These are phyloP conservation scores for Entrophospora sp. DNA, from an alignment of 192 early-diverging fungal genomes.

Conservation along the genomic window DNA sequence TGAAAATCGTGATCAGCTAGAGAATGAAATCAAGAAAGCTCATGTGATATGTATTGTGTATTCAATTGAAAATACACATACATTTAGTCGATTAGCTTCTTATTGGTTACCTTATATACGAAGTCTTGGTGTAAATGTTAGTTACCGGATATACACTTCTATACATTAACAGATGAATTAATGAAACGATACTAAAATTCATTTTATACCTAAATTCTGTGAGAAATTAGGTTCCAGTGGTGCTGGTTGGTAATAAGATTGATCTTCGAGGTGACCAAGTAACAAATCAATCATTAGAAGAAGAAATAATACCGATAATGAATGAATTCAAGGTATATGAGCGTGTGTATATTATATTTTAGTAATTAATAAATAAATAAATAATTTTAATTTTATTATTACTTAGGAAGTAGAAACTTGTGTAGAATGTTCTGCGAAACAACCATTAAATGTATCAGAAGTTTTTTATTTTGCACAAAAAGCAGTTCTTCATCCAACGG, in stretches of 20 bases:
- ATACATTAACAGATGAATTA: no score
- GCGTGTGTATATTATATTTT: background rate
- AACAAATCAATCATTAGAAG: constrained; percentile 78
- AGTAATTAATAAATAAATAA: background rate
- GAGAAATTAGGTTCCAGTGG: constrained; percentile 69
- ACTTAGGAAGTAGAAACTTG: constrained; percentile 93
- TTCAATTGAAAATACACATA: constrained; percentile 74
- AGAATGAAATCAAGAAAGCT: constrained; percentile 90
- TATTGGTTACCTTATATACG: constrained; percentile 95
- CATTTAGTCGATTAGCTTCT: constrained; percentile 74
- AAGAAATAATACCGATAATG: constrained; percentile 96
- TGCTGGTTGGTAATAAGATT: constrained; percentile 90
- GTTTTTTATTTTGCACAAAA: constrained; percentile 99
- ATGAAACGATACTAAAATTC: no score
- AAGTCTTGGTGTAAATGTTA: constrained; percentile 83
- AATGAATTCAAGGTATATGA: constrained; percentile 85
- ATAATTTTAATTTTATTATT: background rate
- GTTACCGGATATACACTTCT: constrained; percentile 2
- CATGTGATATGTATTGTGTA: constrained; percentile 99
- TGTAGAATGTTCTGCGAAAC: constrained; percentile 97
- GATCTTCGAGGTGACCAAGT: constrained; percentile 79
- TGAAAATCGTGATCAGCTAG: constrained; percentile 82
- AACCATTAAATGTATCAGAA: constrained; percentile 90
- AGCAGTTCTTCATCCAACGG: constrained; percentile 94
- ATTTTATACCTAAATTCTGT: background rate